Evolutionary conservation across 2,329 filamentous ascomycete species (phyloP), one percentile per base, ranked within the genome.

Genomic region (Aspergillus ibericus): DNA sequence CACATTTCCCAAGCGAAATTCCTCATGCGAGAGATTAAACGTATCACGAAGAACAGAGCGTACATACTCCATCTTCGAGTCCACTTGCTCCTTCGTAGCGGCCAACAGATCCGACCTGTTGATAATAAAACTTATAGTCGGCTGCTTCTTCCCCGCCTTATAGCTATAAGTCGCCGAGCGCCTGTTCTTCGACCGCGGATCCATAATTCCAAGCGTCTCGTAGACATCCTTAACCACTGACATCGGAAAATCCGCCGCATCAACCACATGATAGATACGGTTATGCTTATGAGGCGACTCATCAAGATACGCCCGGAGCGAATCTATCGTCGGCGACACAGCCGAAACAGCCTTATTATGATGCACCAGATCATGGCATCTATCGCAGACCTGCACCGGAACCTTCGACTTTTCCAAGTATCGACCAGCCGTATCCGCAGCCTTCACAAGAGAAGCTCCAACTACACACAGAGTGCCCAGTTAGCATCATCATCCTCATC

Each of bases 171-270:
- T 79, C 55, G 86, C 86, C 0, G 92, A 88, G 52, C 93, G 86
- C 51, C 93, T 86, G 70, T 97, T 98, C 61, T 85, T 85, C 0
- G 90, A 89, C 57, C 93, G 88, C 54, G 95, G 81, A 7, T 88
- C 87, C 60, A 91, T 88, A 9, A 92, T 80, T 34, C 87, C 81
- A 1, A 97, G 81, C 0, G 91, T 80, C 7, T 84, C 80, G 60
- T 89, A 85, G 9, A 99, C 84, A 46, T 87, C 85, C 0, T 92
- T 91, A 4, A 98, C 82, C 13, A 99, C 78, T 1, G 95, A 97
- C 85, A 99, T 90, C 18, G 95, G 95, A 64, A 99, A 98, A 75
- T 99, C 95, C 60, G 93, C 95, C 2, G 95, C 93, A 70, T 99
- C 95, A 20, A 99, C 80, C 25, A 99, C 83, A 75, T 99, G 95